Base-by-base conservation (phyloP, 306 rosid species). In the Cucumis hystrix region DNA sequence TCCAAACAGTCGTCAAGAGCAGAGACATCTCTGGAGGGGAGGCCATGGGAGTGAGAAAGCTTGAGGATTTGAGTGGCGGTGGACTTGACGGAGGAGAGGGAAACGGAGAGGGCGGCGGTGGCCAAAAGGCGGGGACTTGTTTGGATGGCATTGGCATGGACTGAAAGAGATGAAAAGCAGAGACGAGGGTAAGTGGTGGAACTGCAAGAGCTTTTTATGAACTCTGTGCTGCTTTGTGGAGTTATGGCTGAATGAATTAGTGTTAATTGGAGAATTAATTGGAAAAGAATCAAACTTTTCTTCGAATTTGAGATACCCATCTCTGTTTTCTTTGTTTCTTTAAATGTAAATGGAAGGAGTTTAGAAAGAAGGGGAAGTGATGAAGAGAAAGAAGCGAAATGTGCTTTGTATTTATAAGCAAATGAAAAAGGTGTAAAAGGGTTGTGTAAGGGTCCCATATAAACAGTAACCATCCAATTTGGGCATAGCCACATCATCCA, bases 1-100 rank as follows among this genome's bases (percentile, higher is more conserved):
- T 94, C 96, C 23, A 94, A 55, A 2, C 98, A 94, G 80, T 91
- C 98, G 25, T 70, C 84, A 86, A 91, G 85, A 3, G 96, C 97
- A 0, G 85, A 15, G 60, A 71, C 25, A 40, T 71, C 76, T 49
- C 25, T 17, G 6, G 9, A 8, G 10, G 76, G 43, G 43, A 71
- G 15, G 60, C 76, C 60, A 16, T 71, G 76, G 21, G 87, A 2
- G 56, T 81, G 83, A 0, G 86, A 80, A 16, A 93, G 79, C 0
- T 54, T 59, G 3, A 75, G 57, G 58, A 91, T 86, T 77, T 74
- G 35, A 23, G 45, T 11, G 0, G 90, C 69, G 20, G 98, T 83
- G 10, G 85, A 55, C 78, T 86, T 88, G 0, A 85, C 83, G 0
- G 93, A 83, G 1, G 88, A 81, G 18, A 89, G 89, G 0, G 97